Conservation (phyloP, 106 monocot genomes). For the Ottelia alismoides region DNA sequence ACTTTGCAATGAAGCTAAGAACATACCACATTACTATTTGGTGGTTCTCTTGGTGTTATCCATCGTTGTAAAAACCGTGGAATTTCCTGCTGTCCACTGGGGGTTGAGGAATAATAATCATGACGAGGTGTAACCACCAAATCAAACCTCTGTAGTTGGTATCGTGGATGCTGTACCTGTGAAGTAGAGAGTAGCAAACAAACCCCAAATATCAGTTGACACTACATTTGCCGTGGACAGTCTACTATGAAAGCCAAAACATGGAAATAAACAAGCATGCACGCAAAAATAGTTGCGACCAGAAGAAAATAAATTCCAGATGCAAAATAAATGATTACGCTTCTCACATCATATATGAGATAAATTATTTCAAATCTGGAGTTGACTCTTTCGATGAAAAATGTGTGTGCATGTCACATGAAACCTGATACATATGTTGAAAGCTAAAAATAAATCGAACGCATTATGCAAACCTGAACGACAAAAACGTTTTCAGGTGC, state of each 20-base stretch:
- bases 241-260: too few species aligned
- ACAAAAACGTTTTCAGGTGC: constrained; percentile 76
- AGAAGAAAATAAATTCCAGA: too few species aligned
- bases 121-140: constrained; percentile 83
- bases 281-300: too few species aligned
- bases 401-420: too few species aligned
- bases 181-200: constrained; percentile 1
- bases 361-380: too few species aligned
- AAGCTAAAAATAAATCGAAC: not conserved
- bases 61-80: constrained; percentile 58
- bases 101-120: constrained; percentile 86
- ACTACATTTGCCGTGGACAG: too few species aligned
- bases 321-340: too few species aligned
- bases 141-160: constrained; percentile 72
- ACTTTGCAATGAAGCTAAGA: not conserved
- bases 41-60: constrained; percentile 89
- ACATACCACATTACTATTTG: constrained; percentile 78
- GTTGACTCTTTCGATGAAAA: too few species aligned
- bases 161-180: constrained; percentile 97
- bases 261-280: too few species aligned
- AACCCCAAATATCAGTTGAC: too few species aligned
- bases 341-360: too few species aligned
- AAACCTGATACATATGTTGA: not conserved
- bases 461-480: constrained; percentile 50
- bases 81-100: constrained; percentile 78